phyloP scores from a whole-genome alignment of 306 rosid genomes.

The Medicago arabica region DNA sequence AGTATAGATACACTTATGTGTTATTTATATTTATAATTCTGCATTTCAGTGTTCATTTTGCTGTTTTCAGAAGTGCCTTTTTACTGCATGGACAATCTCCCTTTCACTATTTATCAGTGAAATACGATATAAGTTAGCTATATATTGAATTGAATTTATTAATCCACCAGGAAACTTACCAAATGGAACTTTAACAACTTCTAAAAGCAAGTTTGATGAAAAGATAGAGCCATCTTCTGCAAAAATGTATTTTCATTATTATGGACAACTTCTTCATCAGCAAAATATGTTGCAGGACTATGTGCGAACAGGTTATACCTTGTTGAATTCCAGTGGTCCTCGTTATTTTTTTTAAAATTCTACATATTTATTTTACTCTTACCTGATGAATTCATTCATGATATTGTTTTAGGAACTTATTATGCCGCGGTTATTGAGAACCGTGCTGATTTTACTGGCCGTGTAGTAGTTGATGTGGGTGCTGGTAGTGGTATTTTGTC shows the following conservation, averaged over 20 bases:
- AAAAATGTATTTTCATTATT: conserved; percentile 96
- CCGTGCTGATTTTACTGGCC: conserved; percentile 81
- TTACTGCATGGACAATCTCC: conserved; percentile 1
- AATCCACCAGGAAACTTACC: conserved; percentile 58
- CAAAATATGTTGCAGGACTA: conserved; percentile 98
- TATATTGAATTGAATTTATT: background rate
- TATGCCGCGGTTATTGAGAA: conserved; percentile 93
- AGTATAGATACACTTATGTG: background rate
- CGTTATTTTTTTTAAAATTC: conserved; percentile 6
- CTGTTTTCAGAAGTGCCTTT: conserved; percentile 12
- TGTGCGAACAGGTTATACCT: conserved; percentile 85
- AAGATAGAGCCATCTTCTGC: conserved; percentile 95
- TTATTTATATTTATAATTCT: conserved; percentile 9
- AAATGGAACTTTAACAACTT: conserved; percentile 61
- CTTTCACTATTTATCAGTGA: background rate
- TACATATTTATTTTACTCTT: conserved; percentile 12
- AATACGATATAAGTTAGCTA: background rate
- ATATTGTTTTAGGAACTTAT: conserved; percentile 71
- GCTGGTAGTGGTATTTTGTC: conserved; percentile 99
- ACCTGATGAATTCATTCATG: conserved; percentile 23
- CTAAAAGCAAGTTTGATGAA: conserved; percentile 86
- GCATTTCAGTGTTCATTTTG: conserved; percentile 16
- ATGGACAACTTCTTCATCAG: conserved; percentile 91
- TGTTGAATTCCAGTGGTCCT: conserved; percentile 16
- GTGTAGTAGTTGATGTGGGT: conserved; percentile 96